Conservation (phyloP, 352 stramenopile species). For the Globisporangium acanthophoron region DNA sequence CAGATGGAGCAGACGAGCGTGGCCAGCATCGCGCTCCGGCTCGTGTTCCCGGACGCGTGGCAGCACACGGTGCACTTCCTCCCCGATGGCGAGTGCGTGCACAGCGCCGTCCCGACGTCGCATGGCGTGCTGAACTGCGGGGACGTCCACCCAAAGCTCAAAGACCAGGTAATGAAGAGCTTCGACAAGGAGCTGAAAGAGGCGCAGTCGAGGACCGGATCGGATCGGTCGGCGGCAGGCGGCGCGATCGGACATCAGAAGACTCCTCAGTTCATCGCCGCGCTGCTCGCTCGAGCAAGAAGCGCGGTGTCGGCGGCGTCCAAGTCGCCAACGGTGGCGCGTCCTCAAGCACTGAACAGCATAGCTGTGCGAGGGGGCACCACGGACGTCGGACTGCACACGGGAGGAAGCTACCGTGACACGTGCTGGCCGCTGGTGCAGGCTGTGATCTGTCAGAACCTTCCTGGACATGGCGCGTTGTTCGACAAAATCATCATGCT, state of each 20-base stretch:
- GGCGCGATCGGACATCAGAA: constrained; percentile 36
- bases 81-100: constrained; percentile 17
- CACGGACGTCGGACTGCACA: constrained; percentile 49
- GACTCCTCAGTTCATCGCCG: constrained; percentile 44
- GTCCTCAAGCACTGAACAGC: too few relatives aligned
- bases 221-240: constrained; percentile 7
- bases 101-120: constrained; percentile 25
- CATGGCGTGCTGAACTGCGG: constrained; percentile 30
- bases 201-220: too few relatives aligned
- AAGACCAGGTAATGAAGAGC: constrained; percentile 13
- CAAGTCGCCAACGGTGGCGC: constrained; percentile 15
- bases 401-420: constrained; percentile 26
- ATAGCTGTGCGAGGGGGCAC: constrained; percentile 5
- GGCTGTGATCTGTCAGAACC: constrained; percentile 22
- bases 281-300: constrained; percentile 13
- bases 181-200: too few relatives aligned
- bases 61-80: constrained; percentile 28
- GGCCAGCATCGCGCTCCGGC: constrained; percentile 18
- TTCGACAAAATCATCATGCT: constrained; percentile 30
- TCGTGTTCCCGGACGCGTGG: constrained; percentile 44
- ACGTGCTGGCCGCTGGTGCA: constrained; percentile 56
- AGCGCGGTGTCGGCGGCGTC: too few relatives aligned
- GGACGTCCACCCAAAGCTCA: constrained; percentile 13
- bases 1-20: constrained; percentile 23
- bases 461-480: constrained; percentile 25